These are phyloP conservation scores for Passalora sequoiae DNA, from an alignment of 2,329 filamentous ascomycete genomes.

Conservation along the genomic window DNA sequence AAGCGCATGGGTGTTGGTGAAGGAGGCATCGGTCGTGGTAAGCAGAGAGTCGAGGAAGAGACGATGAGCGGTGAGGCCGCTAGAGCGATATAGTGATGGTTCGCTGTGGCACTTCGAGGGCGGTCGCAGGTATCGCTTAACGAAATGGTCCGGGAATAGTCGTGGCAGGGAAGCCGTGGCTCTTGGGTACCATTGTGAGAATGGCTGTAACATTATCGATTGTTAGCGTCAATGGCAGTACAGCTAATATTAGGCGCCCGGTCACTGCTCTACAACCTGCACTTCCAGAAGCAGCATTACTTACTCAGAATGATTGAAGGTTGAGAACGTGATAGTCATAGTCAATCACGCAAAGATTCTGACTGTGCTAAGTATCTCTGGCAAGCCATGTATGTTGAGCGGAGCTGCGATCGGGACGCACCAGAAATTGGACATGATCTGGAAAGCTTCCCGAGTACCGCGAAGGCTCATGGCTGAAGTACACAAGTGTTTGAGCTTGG, in stretches of 20 bases:
- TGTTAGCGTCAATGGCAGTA: background rate
- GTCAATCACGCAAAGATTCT: background rate
- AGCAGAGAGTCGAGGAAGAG: constrained; percentile 50
- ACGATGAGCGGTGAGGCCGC: constrained; percentile 56
- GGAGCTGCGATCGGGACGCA: background rate
- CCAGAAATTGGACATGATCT: background rate
- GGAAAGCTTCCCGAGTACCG: background rate
- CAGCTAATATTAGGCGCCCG: background rate
- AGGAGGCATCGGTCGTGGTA: constrained; percentile 59
- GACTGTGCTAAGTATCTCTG: background rate
- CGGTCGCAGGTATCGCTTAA: background rate
- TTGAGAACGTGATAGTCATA: background rate
- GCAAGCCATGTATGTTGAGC: background rate
- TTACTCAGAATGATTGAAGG: background rate
- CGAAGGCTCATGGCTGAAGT: background rate
- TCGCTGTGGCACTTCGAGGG: background rate
- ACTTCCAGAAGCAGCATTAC: background rate
- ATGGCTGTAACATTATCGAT: too few species aligned
- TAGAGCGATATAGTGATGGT: constrained; percentile 40
- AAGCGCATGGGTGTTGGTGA: constrained; percentile 93
- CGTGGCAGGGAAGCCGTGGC: background rate
- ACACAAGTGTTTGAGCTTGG: background rate
- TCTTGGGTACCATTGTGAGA: background rate
- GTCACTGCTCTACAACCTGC: background rate
- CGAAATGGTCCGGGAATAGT: background rate